Conservation (phyloP, 1,284 basidiomycete species). For the Ganoderma leucocontextum region DNA sequence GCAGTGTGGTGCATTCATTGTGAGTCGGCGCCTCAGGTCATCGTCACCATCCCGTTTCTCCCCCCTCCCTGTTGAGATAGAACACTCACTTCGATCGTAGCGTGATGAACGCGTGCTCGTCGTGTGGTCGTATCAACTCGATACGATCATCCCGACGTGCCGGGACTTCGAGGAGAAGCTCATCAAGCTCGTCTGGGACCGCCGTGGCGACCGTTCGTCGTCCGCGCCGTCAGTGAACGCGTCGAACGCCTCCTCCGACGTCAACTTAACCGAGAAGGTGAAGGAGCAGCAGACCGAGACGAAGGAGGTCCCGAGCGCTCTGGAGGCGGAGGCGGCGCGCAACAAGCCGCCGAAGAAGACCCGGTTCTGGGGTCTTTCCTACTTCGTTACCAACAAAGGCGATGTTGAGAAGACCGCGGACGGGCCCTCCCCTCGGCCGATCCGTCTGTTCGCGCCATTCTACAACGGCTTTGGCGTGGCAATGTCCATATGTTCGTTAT, state of each 20-base stretch:
- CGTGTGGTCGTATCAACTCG: constrained; percentile 81
- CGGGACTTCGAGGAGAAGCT: constrained; percentile 78
- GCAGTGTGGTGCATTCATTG: constrained; percentile 86
- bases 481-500: constrained; percentile 64
- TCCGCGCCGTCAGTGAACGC: constrained; percentile 43
- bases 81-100: constrained; percentile 42
- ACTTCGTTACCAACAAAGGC: constrained; percentile 46
- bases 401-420: constrained; percentile 60
- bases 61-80: background rate
- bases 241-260: constrained; percentile 57
- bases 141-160: constrained; percentile 70
- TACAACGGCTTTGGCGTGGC: constrained; percentile 79
- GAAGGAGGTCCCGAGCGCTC: constrained; percentile 33
- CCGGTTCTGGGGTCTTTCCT: constrained; percentile 44
- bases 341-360: constrained; percentile 40
- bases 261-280: constrained; percentile 57
- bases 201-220: constrained; percentile 49
- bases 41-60: background rate
- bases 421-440: constrained; percentile 53
- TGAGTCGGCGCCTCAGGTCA: constrained; percentile 42
- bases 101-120: constrained; percentile 79
- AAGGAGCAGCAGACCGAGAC: constrained; percentile 23
- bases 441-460: constrained; percentile 78
- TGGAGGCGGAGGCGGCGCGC: constrained; percentile 40
- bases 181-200: constrained; percentile 83